Percentiles rank a stretch among this genome's conserved stretches.
Conservation (phyloP, 352 stramenopile species). For the Pythium phragmitis region DNA sequence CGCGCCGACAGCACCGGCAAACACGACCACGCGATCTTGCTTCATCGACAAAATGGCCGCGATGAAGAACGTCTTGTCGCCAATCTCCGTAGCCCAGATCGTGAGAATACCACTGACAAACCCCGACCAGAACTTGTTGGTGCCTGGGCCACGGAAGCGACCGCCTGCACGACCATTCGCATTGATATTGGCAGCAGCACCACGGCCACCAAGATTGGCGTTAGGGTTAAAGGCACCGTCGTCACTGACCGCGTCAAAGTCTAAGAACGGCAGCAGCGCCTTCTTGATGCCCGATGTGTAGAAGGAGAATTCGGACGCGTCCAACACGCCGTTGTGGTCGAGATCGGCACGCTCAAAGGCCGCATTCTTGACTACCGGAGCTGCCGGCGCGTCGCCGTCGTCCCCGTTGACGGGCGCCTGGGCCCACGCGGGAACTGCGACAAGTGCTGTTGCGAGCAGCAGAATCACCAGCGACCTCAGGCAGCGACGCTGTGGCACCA, state of each 20-base stretch:
- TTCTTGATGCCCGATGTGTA: conserved; percentile 58
- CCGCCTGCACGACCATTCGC: conserved; percentile 25
- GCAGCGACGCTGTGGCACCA: conserved; percentile 18
- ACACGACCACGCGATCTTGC: conserved; percentile 94
- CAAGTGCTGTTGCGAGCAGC: conserved; percentile 23
- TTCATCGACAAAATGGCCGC: conserved; percentile 97
- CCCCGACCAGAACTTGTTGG: conserved; percentile 86
- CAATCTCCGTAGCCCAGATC: conserved; percentile 98
- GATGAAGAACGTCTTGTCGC: conserved; percentile 99
- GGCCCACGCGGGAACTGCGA: conserved; percentile 11
- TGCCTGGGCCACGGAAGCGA: conserved; percentile 33
- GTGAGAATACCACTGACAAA: conserved; percentile 91
- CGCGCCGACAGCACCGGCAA: conserved; percentile 93
- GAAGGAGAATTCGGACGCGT: conserved; percentile 59
- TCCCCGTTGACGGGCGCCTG: conserved; percentile 21
- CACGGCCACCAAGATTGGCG: not conserved
- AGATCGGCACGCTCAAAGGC: conserved; percentile 67
- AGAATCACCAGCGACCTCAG: conserved; percentile 5
- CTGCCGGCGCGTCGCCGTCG: conserved; percentile 11
- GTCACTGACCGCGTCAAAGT: conserved; percentile 18
- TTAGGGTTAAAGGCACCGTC: conserved; percentile 12
- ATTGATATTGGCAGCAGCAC: not conserved
- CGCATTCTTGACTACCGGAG: conserved; percentile 25
- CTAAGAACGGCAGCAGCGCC: conserved; percentile 53
- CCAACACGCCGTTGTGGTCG: conserved; percentile 71